Evolutionary conservation across 169 alveolate genomes (phyloP), one percentile per base, ranked within the genome.

Genomic region (Eimeria acervulina): DNA sequence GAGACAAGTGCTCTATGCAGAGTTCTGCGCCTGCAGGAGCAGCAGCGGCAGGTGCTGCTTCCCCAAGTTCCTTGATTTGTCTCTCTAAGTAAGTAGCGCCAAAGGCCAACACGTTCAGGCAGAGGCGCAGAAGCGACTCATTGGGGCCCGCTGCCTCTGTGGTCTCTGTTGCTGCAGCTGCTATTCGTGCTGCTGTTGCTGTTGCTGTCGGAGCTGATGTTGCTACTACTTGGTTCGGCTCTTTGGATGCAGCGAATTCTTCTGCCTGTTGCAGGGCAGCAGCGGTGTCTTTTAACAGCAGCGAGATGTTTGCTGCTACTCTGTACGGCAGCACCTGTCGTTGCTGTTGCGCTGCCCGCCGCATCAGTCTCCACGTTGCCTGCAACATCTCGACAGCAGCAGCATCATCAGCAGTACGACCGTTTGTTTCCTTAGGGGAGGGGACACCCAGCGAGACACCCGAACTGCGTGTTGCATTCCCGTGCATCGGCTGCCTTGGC

Each of bases 341-440:
- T 38, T 84, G 92, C 92, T 84, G 92, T 70, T 84, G 61, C 55
- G 70, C 92, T 19, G 52, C 92, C 33, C 78, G 92, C 44, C 92
- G 92, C 76, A 84, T 76, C 92, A 84, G 72, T 44, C 92, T 51
- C 92, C 92, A 84, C 31, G 28, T 76, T 38, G 47, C 70, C 76
- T 84, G 78, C 76, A 84, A 21, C 51, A 66, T 19, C 78, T 47
- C 72, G 6, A 33, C 76, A n/a, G 72, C 59, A 36, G 59, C 87
- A 74, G 87, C 87, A n/a, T 47, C 59, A 36, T 31, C 87, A 74
- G 87, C 87, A 42, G 87, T 31, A 21, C 52, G 17, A 23, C 87
- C 28, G 59, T 23, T 31, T 2, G 52, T 6, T 21, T 31, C 31
- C 5, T 5, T 74, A 3, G 21, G 33, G 7, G 12, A 38, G 0